Evolutionary conservation across 164 flowering plant species (phyloP).

Genomic region (Echeveria elegans): DNA sequence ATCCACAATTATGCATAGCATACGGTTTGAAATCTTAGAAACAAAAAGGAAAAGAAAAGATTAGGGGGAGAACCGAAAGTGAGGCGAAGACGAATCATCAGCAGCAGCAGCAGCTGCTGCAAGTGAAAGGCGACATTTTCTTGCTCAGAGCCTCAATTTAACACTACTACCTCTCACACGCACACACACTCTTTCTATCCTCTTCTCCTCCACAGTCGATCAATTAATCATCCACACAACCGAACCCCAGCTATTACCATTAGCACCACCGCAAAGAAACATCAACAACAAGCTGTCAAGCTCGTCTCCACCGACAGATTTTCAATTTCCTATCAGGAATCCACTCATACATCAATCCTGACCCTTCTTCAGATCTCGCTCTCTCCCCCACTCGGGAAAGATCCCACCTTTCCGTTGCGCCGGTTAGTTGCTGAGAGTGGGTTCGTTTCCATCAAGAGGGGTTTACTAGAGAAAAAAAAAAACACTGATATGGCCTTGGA

Average conservation of each 20-base stretch:
- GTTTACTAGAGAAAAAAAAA: not conserved
- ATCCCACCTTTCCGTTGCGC: not conserved
- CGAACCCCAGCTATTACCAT: not conserved
- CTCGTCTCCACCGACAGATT: not conserved
- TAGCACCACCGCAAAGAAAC: no score
- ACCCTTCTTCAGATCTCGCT: slow-evolving; percentile 1
- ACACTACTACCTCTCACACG: no score
- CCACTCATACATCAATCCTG: not conserved
- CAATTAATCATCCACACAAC: not conserved
- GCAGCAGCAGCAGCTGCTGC: not conserved
- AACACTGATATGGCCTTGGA: not conserved
- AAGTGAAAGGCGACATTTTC: not conserved
- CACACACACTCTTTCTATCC: not conserved
- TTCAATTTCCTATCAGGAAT: not conserved
- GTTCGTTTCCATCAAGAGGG: no score
- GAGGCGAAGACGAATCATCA: no score
- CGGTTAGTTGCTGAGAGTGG: not conserved
- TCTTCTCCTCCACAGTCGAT: not conserved
- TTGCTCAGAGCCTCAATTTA: no score
- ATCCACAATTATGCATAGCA: no score
- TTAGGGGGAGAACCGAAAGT: no score
- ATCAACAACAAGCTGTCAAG: no score
- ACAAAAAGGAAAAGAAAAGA: no score
- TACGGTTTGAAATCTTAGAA: no score
- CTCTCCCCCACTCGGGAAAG: not conserved